Evolutionary conservation across 345 rosid genomes (phyloP).

Genomic region (Citrus australasica): DNA sequence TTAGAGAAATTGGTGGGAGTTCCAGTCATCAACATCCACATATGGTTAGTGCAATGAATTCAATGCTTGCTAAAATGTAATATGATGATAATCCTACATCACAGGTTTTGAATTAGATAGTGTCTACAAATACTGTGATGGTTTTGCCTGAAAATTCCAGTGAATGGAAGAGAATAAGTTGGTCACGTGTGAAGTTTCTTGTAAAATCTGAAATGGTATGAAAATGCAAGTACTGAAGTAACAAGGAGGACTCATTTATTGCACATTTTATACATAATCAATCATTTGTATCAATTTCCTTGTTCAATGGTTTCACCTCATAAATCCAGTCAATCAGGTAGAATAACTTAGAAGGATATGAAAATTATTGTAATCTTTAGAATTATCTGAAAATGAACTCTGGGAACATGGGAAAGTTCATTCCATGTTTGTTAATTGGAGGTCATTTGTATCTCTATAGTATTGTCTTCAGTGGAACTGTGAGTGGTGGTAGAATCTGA

Average conservation of each 20-base stretch:
- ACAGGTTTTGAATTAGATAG: not conserved
- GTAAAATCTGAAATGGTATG: not conserved
- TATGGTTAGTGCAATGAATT: constrained; percentile 75
- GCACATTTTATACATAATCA: not conserved
- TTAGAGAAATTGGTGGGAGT: constrained; percentile 95
- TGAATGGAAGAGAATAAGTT: not conserved
- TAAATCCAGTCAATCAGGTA: not conserved
- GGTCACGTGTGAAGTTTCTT: not conserved
- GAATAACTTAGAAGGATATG: not conserved
- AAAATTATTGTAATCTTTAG: not conserved
- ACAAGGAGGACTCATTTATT: not conserved
- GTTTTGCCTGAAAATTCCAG: not conserved
- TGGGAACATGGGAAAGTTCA: not conserved
- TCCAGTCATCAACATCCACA: constrained; percentile 93
- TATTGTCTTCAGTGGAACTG: not conserved
- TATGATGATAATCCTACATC: not conserved
- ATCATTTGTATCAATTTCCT: not conserved
- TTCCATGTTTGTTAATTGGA: not conserved
- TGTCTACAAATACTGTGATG: not conserved
- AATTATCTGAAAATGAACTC: not conserved
- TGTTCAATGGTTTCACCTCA: not conserved
- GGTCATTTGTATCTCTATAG: not conserved
- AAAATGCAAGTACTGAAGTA: not conserved
- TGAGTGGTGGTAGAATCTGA: not conserved
- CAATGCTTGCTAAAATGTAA: not conserved